A percentile compares a stretch with the other conserved stretches of the same genome.
These are phyloP conservation scores for Penium margaritaceum DNA, from an alignment of 139 green algal genomes.

Conservation along the genomic window DNA sequence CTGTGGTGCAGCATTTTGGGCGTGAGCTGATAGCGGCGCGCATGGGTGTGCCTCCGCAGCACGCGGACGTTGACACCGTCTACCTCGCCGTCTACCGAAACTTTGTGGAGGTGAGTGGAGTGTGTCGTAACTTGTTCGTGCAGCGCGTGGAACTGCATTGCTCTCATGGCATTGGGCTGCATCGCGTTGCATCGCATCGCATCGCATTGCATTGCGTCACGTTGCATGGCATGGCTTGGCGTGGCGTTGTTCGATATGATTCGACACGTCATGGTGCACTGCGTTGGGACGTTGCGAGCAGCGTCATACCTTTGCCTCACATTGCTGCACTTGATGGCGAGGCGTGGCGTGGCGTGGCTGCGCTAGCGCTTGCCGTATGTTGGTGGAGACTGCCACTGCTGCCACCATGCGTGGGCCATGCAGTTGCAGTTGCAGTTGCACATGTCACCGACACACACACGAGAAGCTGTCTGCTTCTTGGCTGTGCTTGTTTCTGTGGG, in stretches of 20 bases:
- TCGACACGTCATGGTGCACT: not conserved
- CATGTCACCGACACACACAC: no score
- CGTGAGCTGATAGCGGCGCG: slow-evolving; percentile 44
- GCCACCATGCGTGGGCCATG: no score
- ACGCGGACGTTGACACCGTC: slow-evolving; percentile 64
- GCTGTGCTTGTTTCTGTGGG: no score
- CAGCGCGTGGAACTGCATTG: not conserved
- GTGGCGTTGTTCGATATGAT: not conserved
- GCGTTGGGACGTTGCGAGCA: not conserved
- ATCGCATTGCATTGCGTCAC: not conserved
- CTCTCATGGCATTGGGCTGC: not conserved
- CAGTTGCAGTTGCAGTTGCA: no score
- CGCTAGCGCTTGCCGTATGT: no score
- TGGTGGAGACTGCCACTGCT: no score
- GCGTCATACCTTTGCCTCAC: not conserved
- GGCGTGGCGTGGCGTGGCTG: no score
- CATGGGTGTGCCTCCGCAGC: slow-evolving; percentile 46
- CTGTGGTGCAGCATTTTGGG: slow-evolving; percentile 46
- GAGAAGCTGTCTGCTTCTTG: no score
- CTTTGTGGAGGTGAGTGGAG: slow-evolving; percentile 58
- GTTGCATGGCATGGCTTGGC: not conserved
- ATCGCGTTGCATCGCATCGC: not conserved
- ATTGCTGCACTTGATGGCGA: not conserved
- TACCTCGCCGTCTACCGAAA: slow-evolving; percentile 84
- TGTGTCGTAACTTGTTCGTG: not conserved